phyloP scores from a whole-genome alignment of 176 grass and related monocot species.

The Puya raimondii region DNA sequence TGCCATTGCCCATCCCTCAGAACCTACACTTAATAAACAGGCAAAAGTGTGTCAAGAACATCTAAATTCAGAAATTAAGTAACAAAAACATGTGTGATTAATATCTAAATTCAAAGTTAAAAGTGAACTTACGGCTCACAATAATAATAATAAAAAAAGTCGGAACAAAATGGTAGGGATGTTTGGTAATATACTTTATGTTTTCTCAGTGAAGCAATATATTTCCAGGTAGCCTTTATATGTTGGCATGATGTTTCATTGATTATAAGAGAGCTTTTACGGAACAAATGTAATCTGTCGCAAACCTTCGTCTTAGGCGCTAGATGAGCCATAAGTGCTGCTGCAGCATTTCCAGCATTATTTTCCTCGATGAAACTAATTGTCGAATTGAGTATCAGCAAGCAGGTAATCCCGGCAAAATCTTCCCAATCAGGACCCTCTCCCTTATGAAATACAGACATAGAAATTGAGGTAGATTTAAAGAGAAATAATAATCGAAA shows the following conservation, averaged over 20 bases:
- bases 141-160: background rate
- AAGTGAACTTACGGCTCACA: background rate
- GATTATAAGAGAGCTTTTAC: background rate
- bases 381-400: conserved; percentile 68
- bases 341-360: conserved; percentile 64
- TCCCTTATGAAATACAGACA: conserved; percentile 18
- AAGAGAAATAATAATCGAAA: background rate
- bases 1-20: conserved; percentile 62
- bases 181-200: background rate
- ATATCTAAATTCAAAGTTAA: background rate
- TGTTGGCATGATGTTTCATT: background rate
- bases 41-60: no score
- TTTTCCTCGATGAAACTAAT: conserved; percentile 89
- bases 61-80: no score
- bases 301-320: conserved; percentile 54
- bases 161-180: background rate
- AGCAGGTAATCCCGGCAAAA: conserved; percentile 65
- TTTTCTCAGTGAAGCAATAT: background rate
- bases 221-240: background rate
- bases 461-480: background rate
- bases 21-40: conserved; percentile 25
- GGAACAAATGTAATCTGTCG: background rate
- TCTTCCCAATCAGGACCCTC: conserved; percentile 74
- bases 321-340: conserved; percentile 58
- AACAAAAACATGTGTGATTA: no score